These are phyloP conservation scores for Tricholoma furcatifolium DNA, from an alignment of 768 basidiomycete genomes.

Conservation along the genomic window DNA sequence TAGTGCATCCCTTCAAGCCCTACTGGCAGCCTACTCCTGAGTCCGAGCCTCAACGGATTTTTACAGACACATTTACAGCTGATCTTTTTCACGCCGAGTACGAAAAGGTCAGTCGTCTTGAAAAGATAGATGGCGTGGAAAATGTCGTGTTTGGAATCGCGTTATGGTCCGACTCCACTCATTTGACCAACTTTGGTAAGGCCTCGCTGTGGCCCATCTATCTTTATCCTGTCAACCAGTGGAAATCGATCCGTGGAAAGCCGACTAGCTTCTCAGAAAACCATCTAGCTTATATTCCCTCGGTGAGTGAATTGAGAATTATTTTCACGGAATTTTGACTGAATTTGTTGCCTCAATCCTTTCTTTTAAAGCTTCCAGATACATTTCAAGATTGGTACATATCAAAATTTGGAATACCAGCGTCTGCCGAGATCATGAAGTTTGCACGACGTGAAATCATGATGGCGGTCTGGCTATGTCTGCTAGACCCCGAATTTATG, in stretches of 20 bases:
- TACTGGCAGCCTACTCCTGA: constrained; percentile 15
- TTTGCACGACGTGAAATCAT: constrained; percentile 4
- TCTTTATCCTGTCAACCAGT: constrained; percentile 33
- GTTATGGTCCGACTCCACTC: constrained; percentile 35
- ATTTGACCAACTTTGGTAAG: constrained; percentile 33
- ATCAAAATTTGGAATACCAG: constrained; percentile 1
- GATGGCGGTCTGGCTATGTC: constrained; percentile 10
- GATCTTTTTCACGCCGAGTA: neutral
- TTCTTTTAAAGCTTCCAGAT: constrained; percentile 15
- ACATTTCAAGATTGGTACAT: constrained; percentile 23
- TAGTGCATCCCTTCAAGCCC: constrained; percentile 14
- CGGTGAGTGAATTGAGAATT: constrained; percentile 20
- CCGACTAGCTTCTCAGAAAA: constrained; percentile 30
- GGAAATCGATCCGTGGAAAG: constrained; percentile 32
- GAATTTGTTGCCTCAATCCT: neutral
- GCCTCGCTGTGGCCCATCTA: constrained; percentile 41
- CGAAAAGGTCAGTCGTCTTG: neutral
- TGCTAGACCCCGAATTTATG: constrained; percentile 13
- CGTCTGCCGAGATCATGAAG: constrained; percentile 18
- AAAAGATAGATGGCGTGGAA: neutral
- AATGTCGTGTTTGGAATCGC: constrained; percentile 17
- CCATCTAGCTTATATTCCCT: constrained; percentile 39
- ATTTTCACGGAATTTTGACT: neutral
- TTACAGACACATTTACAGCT: neutral
- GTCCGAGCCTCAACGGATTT: neutral